Conservation (phyloP, 106 monocot genomes). For the Ottelia alismoides region DNA sequence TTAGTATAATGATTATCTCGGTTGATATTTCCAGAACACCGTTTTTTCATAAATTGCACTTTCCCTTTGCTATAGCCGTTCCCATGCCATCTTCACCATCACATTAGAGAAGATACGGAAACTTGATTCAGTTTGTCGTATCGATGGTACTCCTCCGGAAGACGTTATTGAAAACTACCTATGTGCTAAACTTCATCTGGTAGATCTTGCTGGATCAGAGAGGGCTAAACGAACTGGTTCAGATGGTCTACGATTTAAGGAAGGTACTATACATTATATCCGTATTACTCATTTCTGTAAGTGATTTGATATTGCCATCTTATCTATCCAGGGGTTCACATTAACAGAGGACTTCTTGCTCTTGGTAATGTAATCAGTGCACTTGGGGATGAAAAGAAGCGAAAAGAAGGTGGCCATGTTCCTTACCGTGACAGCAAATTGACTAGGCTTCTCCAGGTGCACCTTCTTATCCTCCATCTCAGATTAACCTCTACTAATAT, state of each 20-base stretch:
- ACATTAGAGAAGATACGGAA: conserved; percentile 59
- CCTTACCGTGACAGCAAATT: conserved; percentile 92
- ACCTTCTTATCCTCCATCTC: neutral
- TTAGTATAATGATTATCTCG: no score
- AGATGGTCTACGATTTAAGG: conserved; percentile 74
- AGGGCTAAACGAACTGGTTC: conserved; percentile 88
- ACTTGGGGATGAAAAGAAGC: conserved; percentile 73
- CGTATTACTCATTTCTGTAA: no score
- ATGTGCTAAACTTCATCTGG: conserved; percentile 73
- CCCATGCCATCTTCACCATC: conserved; percentile 93
- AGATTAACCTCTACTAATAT: no score
- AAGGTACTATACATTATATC: conserved; percentile 23
- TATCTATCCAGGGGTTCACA: conserved; percentile 66
- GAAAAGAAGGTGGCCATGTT: conserved; percentile 86
- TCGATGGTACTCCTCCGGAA: conserved; percentile 15
- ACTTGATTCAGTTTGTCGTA: conserved; percentile 6
- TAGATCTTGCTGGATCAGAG: conserved; percentile 91
- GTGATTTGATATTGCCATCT: no score
- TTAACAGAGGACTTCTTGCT: conserved; percentile 72
- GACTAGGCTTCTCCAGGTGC: conserved; percentile 75
- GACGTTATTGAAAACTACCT: conserved; percentile 48
- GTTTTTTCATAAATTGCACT: no score
- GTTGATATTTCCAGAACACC: no score
- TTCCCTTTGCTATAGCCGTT: conserved; percentile 41
- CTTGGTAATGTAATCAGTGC: conserved; percentile 95